Evolutionary conservation across 2,329 filamentous ascomycete genomes (phyloP).

Genomic region (Periconia macrospinosa): DNA sequence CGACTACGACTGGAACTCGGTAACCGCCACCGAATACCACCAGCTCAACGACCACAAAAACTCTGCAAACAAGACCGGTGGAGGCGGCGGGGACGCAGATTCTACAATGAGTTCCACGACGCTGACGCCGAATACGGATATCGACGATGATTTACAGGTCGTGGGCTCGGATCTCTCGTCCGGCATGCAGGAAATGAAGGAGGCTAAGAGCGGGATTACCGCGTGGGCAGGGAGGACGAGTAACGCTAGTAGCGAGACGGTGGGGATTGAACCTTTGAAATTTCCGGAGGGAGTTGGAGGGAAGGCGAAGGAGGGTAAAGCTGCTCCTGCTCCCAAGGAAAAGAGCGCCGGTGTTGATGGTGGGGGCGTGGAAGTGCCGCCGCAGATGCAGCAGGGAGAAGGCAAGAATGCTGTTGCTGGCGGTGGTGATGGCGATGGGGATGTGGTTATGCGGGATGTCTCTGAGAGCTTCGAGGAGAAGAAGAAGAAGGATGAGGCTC

Average conservation of each 20-base stretch:
- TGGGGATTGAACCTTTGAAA: slow-evolving; percentile 27
- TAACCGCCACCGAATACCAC: slow-evolving; percentile 23
- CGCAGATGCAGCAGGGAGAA: too few relatives aligned
- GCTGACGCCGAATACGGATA: slow-evolving; percentile 39
- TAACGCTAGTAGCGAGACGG: slow-evolving; percentile 24
- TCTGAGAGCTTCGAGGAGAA: too few relatives aligned
- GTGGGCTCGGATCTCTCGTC: not conserved
- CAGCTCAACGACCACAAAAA: not conserved
- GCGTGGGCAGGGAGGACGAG: slow-evolving; percentile 20
- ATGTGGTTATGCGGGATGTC: too few relatives aligned
- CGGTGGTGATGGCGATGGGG: too few relatives aligned
- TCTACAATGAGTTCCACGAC: slow-evolving; percentile 23
- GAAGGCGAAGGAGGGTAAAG: slow-evolving; percentile 5
- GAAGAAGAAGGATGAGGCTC: too few relatives aligned
- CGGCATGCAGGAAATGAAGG: slow-evolving; percentile 27
- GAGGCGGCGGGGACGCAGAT: slow-evolving; percentile 1
- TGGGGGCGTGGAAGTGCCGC: too few relatives aligned
- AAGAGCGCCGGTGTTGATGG: too few relatives aligned
- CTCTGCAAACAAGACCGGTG: not conserved
- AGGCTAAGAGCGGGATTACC: slow-evolving; percentile 25
- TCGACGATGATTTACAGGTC: slow-evolving; percentile 18
- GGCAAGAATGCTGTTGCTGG: too few relatives aligned
- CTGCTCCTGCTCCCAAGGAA: not conserved
- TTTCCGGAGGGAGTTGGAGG: not conserved
- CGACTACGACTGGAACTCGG: slow-evolving; percentile 20